These are phyloP conservation scores for Zymoseptoria passerinii DNA, from an alignment of 2,329 filamentous ascomycete species.

Conservation along the genomic window DNA sequence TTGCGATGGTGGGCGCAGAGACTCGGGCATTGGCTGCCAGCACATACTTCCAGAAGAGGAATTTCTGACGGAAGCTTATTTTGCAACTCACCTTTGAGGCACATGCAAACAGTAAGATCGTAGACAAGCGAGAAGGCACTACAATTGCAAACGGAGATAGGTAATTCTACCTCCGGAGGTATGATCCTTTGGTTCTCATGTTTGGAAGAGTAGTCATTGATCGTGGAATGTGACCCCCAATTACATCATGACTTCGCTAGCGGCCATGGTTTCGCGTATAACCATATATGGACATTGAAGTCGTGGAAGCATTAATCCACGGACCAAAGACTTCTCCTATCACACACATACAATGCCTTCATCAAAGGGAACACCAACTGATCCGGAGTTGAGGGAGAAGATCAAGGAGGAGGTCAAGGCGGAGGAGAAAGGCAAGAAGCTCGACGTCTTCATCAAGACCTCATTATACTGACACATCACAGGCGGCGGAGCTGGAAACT, in stretches of 20 bases:
- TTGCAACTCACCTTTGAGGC: not conserved
- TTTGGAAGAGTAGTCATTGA: not conserved
- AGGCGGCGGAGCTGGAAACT: constrained; percentile 26
- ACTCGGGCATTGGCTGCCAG: too few species aligned
- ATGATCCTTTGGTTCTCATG: too few species aligned
- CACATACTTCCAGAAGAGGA: not conserved
- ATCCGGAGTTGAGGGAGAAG: constrained; percentile 26
- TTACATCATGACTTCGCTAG: not conserved
- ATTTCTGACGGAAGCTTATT: not conserved
- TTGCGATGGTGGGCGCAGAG: too few species aligned
- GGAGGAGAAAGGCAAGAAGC: constrained; percentile 24
- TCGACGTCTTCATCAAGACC: not conserved
- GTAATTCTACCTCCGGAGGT: too few species aligned
- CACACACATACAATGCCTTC: constrained; percentile 21
- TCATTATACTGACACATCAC: not conserved
- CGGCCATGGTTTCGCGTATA: not conserved
- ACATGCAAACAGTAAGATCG: not conserved
- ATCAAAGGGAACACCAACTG: constrained; percentile 27
- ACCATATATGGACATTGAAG: too few species aligned
- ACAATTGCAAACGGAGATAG: not conserved
- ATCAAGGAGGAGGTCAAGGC: constrained; percentile 29
- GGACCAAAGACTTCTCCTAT: too few species aligned
- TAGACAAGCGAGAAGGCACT: not conserved
- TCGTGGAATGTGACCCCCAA: not conserved
- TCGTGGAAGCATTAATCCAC: not conserved